Evolutionary conservation across 345 rosid species (phyloP).

Genomic region (Geranium rotundifolium): DNA sequence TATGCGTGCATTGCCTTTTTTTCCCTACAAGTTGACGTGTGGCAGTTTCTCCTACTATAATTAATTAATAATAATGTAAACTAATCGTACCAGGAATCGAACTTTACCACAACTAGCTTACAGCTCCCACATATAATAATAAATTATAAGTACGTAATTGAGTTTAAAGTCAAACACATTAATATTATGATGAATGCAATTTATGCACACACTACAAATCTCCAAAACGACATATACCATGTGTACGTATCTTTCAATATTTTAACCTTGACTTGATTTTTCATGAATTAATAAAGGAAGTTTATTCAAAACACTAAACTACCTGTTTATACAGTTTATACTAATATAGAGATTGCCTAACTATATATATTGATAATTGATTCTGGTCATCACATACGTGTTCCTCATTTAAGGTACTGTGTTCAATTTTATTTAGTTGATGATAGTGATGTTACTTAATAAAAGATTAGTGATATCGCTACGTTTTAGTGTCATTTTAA

Average conservation of each 20-base stretch:
- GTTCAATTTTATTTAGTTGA: not conserved
- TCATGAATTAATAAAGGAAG: no score
- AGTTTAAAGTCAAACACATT: not conserved
- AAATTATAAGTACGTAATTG: not conserved
- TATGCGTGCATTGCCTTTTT: no score
- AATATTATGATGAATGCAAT: not conserved
- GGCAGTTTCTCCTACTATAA: not conserved
- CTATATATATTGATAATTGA: not conserved
- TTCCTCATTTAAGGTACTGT: not conserved
- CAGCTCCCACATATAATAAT: no score
- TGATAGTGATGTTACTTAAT: no score
- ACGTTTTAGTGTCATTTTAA: no score
- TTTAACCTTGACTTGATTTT: not conserved
- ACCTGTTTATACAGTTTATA: not conserved
- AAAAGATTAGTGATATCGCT: no score
- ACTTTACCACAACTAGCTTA: not conserved
- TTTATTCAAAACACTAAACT: not conserved
- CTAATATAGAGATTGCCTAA: not conserved
- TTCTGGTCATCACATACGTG: not conserved
- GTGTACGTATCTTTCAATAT: not conserved
- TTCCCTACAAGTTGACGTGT: not conserved
- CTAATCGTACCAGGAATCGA: not conserved
- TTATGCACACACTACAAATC: no score
- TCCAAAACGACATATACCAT: not conserved
- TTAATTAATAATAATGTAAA: no score